Evolutionary conservation across 176 grass and related monocot species (phyloP).

Genomic region (Coix lacrymajobi): DNA sequence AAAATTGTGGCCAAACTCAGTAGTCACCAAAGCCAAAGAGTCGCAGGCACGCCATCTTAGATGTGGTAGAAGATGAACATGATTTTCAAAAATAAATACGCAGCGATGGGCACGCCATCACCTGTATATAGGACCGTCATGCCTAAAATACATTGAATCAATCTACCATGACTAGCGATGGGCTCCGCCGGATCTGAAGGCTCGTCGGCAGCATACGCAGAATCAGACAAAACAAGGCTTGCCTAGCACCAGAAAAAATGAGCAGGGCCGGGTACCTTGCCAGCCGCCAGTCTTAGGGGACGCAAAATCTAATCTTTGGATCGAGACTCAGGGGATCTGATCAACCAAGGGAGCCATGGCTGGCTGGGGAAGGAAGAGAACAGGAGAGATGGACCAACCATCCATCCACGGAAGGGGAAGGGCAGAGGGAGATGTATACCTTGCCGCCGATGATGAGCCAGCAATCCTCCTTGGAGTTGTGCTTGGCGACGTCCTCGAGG

Average conservation of each 20-base stretch:
- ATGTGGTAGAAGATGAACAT: no score
- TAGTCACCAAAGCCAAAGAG: no score
- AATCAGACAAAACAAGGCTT: neutral
- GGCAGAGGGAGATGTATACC: constrained; percentile 20
- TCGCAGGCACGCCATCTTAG: no score
- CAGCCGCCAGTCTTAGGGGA: neutral
- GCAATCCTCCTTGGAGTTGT: constrained; percentile 72
- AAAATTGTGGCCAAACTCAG: no score
- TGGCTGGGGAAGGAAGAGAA: neutral
- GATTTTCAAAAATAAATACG: no score
- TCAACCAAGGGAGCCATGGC: neutral
- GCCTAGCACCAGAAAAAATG: neutral
- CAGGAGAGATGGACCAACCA: no score
- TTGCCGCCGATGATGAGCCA: constrained; percentile 81
- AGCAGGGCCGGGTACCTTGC: no score
- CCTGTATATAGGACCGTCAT: no score
- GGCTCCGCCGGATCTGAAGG: constrained; percentile 9
- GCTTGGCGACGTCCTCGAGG: constrained; percentile 63
- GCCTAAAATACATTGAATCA: no score
- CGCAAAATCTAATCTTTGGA: neutral
- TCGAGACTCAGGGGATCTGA: neutral
- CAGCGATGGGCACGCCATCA: no score
- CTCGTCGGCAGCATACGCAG: neutral
- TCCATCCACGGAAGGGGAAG: no score
- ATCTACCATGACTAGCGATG: no score